phyloP scores from a whole-genome alignment of 129 eudicot species.

The Mikania micrantha region DNA sequence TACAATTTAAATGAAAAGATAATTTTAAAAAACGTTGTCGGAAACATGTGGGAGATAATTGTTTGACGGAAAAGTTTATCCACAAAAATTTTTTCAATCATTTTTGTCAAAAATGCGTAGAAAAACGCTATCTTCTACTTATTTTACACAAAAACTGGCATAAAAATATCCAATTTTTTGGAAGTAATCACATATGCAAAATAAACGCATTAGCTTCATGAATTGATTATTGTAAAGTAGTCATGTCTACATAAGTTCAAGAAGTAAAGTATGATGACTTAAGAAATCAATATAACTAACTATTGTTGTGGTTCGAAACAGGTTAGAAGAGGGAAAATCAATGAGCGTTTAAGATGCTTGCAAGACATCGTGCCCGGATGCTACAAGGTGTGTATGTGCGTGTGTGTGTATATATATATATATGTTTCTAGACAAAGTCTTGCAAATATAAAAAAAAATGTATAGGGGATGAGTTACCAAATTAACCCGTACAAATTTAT shows the following conservation, averaged over 20 bases:
- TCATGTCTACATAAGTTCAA: too few species aligned
- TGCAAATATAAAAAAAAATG: not conserved
- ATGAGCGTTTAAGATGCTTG: conserved; percentile 76
- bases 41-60: too few species aligned
- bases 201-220: too few species aligned
- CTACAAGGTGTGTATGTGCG: too few species aligned
- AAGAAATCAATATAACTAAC: not conserved
- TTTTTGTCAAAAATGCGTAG: too few species aligned
- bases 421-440: not conserved
- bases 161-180: too few species aligned
- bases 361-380: conserved; percentile 98
- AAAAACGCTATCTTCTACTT: too few species aligned
- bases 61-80: too few species aligned
- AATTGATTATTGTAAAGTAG: not conserved
- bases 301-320: conserved; percentile 16
- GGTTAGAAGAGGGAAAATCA: conserved; percentile 90
- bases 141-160: too few species aligned
- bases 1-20: not conserved
- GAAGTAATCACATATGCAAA: too few species aligned
- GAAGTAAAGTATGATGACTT: not conserved
- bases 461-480: not conserved
- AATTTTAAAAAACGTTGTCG: not conserved
- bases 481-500: not conserved
- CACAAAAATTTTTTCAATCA: too few species aligned
- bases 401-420: too few species aligned